Evolutionary conservation across 192 early-diverging fungal species (phyloP).

Genomic region (Pilaira anomala): DNA sequence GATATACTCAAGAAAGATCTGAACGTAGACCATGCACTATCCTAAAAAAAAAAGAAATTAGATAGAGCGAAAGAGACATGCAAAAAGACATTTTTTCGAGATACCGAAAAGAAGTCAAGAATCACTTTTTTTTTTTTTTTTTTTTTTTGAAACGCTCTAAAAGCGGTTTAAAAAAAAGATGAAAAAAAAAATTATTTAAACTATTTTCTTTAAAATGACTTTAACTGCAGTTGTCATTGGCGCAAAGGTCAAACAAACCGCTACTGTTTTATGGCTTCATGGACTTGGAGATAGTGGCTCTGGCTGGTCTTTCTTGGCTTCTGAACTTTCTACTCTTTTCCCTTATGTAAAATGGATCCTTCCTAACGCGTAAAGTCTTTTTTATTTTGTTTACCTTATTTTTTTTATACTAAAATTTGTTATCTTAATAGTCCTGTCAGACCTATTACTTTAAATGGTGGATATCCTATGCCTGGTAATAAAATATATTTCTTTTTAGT

Average conservation of each 20-base stretch:
- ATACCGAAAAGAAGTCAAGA: too few species aligned
- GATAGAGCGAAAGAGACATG: too few species aligned
- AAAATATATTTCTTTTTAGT: not conserved
- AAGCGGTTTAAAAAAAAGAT: too few species aligned
- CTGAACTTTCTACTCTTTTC: constrained; percentile 52
- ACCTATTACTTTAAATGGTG: constrained; percentile 76
- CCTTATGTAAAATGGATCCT: constrained; percentile 90
- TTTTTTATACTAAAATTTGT: constrained; percentile 1
- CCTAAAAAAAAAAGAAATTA: too few species aligned
- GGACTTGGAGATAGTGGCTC: constrained; percentile 61
- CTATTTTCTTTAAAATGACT: not conserved
- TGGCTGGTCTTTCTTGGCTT: constrained; percentile 55
- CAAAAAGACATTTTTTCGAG: too few species aligned
- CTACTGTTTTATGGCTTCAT: constrained; percentile 55
- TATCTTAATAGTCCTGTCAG: constrained; percentile 40
- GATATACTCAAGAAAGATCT: too few species aligned
- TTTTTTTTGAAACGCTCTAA: too few species aligned
- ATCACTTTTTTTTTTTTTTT: too few species aligned
- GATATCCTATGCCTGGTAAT: constrained; percentile 74
- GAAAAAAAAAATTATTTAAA: too few species aligned
- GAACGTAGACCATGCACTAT: too few species aligned
- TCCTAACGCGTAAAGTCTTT: constrained; percentile 69
- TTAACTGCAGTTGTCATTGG: constrained; percentile 42
- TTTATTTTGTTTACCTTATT: not conserved
- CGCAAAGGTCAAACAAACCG: constrained; percentile 46